Evolutionary conservation across 352 stramenopile genomes (phyloP), one percentile per base, ranked within the genome.

Genomic region (Phytophthora sp.): DNA sequence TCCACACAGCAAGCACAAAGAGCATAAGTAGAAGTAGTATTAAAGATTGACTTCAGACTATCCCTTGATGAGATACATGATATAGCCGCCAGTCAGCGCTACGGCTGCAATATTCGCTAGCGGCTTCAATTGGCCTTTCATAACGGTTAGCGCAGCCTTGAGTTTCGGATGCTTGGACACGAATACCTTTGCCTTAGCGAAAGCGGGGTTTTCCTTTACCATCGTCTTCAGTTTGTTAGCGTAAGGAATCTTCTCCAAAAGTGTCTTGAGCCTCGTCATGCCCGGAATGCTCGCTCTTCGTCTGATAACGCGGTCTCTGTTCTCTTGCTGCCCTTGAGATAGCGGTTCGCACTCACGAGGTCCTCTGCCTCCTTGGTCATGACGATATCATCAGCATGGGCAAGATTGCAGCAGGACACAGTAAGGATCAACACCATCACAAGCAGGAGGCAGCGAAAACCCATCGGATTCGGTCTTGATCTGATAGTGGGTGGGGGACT

Each of bases 41-140:
- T n/a, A n/a, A n/a, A n/a, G n/a, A n/a, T n/a, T n/a, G n/a, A n/a
- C n/a, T n/a, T n/a, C n/a, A n/a, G n/a, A n/a, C n/a, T 57, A 69
- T 15, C 29, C 44, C 26, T 69, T 63, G n/a, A 69, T 24, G 9
- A 63, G 44, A 29, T 69, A 69, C 16, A 44, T 51, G 29, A 71
- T 36, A 41, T 61, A 61, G 3, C 63, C 55, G 9, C 63, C 63
- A 52, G n/a, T 30, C 1, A 71, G 29, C 13, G 54, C 55, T 8
- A 65, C n/a, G 18, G 50, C 63, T 53, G 36, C 55, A 8, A 71
- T 61, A 30, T 65, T 61, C 6, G 33, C 41, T n/a, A 65, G 4
- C 7, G 55, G 29, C 39, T 64, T 65, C 8, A 65, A 1, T 44
- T 65, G 46, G 12, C 39, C 46, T 46, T 71, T 65, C 2, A 60